Conservation (phyloP, 2,329 filamentous ascomycete genomes). For the Basipetospora sp. region DNA sequence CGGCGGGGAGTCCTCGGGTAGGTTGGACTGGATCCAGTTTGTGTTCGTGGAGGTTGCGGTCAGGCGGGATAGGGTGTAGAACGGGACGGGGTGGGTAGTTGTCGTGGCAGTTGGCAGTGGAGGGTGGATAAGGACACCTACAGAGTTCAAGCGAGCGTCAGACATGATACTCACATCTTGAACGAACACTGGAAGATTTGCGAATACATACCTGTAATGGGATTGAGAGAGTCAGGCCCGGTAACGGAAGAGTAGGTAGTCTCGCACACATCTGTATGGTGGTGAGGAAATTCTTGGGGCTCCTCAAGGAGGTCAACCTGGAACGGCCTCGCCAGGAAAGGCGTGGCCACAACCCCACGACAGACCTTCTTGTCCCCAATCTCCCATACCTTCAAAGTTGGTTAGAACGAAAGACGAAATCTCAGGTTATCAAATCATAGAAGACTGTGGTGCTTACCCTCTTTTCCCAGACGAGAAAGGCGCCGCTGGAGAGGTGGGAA, state of each 20-base stretch:
- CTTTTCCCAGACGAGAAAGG: conserved; percentile 43
- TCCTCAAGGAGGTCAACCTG: conserved; percentile 28
- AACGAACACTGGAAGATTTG: too few relatives aligned
- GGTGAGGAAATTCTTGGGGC: conserved; percentile 15
- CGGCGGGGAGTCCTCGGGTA: neutral
- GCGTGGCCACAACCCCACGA: conserved; percentile 40
- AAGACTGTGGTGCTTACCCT: conserved; percentile 24
- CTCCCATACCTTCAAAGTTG: conserved; percentile 25
- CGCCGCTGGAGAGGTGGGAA: conserved; percentile 33
- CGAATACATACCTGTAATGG: conserved; percentile 34
- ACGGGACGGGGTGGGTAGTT: neutral
- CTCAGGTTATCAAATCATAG: neutral
- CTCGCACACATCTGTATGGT: conserved; percentile 28
- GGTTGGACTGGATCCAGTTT: conserved; percentile 40
- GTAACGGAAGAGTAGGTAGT: conserved; percentile 27
- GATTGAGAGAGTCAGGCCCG: conserved; percentile 21
- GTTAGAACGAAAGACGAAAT: neutral
- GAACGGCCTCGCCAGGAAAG: conserved; percentile 34
- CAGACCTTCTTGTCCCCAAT: conserved; percentile 22
- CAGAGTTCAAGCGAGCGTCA: too few relatives aligned
- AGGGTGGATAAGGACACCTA: conserved; percentile 32
- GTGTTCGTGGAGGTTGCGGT: conserved; percentile 36
- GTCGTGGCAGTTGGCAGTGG: conserved; percentile 13
- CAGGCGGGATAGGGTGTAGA: conserved; percentile 37
- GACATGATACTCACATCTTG: conserved; percentile 8